Conservation (phyloP, 1,284 basidiomycete genomes). For the Entoloma clypeatum region DNA sequence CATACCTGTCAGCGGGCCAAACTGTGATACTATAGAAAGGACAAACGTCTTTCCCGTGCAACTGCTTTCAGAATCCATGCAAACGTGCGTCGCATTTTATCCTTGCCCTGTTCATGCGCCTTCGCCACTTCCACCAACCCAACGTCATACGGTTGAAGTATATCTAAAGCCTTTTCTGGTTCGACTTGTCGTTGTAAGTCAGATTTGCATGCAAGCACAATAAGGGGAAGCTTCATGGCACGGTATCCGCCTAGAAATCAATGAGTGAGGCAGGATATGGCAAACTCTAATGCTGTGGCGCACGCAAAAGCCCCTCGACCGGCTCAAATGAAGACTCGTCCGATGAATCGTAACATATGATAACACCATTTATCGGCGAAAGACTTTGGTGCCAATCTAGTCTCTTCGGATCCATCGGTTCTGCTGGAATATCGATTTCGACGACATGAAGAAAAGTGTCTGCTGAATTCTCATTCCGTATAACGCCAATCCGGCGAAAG, state of each 20-base stretch:
- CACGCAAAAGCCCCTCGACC: slow-evolving; percentile 62
- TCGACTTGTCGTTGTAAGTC: slow-evolving; percentile 58
- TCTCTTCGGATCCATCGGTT: slow-evolving; percentile 19
- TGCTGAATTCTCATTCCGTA: slow-evolving; percentile 32
- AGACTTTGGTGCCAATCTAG: slow-evolving; percentile 41
- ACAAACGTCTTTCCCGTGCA: slow-evolving; percentile 50
- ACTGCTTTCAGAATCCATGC: slow-evolving; percentile 63
- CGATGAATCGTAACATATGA: slow-evolving; percentile 74
- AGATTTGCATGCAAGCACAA: slow-evolving; percentile 74
- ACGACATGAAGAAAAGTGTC: slow-evolving; percentile 48
- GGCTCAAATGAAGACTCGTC: slow-evolving; percentile 55
- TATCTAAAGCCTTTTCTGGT: slow-evolving; percentile 45
- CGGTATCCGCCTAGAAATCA: slow-evolving; percentile 47
- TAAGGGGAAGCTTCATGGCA: slow-evolving; percentile 51
- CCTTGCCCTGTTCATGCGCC: slow-evolving; percentile 47
- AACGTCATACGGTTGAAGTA: slow-evolving; percentile 53
- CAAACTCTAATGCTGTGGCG: slow-evolving; percentile 24
- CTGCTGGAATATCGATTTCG: slow-evolving; percentile 47
- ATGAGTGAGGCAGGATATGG: slow-evolving; percentile 8
- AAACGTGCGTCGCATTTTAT: slow-evolving; percentile 63
- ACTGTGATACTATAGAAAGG: slow-evolving; percentile 9
- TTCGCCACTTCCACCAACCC: slow-evolving; percentile 67
- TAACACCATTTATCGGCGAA: slow-evolving; percentile 61
- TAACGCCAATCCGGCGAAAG: slow-evolving; percentile 45
- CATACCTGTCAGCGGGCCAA: slow-evolving; percentile 10